Conservation (phyloP, 306 rosid genomes). For the Cicer arietinum region DNA sequence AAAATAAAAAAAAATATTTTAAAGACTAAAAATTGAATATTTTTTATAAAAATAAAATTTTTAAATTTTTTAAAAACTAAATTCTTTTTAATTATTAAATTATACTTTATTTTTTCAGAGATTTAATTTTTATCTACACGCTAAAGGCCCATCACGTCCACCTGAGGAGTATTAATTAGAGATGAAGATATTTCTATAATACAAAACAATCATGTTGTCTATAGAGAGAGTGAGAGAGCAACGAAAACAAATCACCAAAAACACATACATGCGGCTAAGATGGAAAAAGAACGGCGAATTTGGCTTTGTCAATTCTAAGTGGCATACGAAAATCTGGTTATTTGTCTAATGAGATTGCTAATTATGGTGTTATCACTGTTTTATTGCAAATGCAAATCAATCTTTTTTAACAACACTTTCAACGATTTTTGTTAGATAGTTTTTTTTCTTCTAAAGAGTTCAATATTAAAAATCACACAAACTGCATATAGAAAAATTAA, state of each 20-base stretch:
- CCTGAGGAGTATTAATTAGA: slow-evolving; percentile 32
- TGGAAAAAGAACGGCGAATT: slow-evolving; percentile 5
- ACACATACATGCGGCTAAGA: background rate
- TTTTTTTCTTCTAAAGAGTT: too few species aligned
- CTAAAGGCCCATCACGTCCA: slow-evolving; percentile 11
- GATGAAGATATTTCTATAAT: slow-evolving; percentile 27
- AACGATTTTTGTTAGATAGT: too few species aligned
- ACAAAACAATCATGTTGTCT: slow-evolving; percentile 42
- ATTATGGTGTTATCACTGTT: slow-evolving; percentile 42
- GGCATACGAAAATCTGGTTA: slow-evolving; percentile 5
- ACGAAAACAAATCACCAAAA: slow-evolving; percentile 14
- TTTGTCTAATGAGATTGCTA: slow-evolving; percentile 39
- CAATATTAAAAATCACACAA: too few species aligned
- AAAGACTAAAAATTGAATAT: too few species aligned
- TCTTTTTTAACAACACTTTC: slow-evolving; percentile 31
- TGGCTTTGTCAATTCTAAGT: background rate
- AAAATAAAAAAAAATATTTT: too few species aligned
- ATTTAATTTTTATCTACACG: too few species aligned
- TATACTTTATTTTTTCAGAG: too few species aligned
- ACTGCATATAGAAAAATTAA: too few species aligned
- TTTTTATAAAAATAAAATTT: too few species aligned
- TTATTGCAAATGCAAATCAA: slow-evolving; percentile 28
- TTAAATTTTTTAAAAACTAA: too few species aligned
- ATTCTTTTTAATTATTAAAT: too few species aligned
- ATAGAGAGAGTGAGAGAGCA: background rate